A percentile compares a stretch with the other conserved stretches of the same genome.
phyloP scores from a whole-genome alignment of 1,284 basidiomycete genomes.

The Malassezia pachydermatis region DNA sequence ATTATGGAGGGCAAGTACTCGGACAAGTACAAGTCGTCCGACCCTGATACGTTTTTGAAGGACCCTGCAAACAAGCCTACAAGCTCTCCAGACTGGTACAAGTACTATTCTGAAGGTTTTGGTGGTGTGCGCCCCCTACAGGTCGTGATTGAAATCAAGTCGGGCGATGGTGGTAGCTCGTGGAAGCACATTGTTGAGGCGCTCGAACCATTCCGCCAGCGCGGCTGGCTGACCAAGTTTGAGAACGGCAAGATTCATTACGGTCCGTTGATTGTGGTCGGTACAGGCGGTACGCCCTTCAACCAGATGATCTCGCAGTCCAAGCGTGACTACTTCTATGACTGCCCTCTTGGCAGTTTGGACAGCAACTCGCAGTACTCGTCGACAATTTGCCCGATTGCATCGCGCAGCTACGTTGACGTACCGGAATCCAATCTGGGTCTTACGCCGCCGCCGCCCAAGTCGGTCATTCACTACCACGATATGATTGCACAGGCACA shows the following conservation, averaged over 20 bases:
- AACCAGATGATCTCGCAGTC: conserved; percentile 17
- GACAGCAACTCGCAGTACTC: conserved; percentile 21
- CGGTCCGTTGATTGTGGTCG: conserved; percentile 27
- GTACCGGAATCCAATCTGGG: conserved; percentile 19
- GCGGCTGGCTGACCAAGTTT: conserved; percentile 26
- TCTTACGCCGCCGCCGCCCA: conserved; percentile 13
- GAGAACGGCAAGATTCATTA: conserved; percentile 15
- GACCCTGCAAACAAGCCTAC: conserved; percentile 16
- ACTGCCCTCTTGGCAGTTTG: conserved; percentile 26
- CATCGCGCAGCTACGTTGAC: conserved; percentile 12
- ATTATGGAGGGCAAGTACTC: conserved; percentile 21
- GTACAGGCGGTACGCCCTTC: conserved; percentile 35
- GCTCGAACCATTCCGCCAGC: conserved; percentile 22
- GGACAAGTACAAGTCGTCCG: conserved; percentile 19
- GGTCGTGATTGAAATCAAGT: conserved; percentile 37
- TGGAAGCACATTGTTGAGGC: conserved; percentile 20
- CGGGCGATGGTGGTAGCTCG: conserved; percentile 22
- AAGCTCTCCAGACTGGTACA: conserved; percentile 7
- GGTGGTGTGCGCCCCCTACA: conserved; percentile 25
- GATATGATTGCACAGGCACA: conserved; percentile 18
- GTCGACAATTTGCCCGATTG: conserved; percentile 23
- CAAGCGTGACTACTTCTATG: conserved; percentile 26
- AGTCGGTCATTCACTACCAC: conserved; percentile 3
- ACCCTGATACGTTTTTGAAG: conserved; percentile 15
- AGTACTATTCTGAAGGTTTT: conserved; percentile 22